Conservation (phyloP, 1,139 yeast species). For the Lodderomyces oxycetoniae region DNA sequence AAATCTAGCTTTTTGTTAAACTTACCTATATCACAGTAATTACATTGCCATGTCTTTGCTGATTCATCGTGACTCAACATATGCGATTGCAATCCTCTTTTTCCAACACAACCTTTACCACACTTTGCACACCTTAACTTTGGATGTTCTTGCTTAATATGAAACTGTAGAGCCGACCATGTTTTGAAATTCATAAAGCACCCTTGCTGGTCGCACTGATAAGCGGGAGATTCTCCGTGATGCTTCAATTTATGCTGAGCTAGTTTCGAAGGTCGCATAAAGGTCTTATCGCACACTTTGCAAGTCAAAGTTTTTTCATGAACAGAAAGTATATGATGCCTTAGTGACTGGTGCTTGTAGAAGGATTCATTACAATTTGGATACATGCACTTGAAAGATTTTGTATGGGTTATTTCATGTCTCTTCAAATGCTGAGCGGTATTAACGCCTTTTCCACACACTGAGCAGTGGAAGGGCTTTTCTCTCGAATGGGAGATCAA, state of each 20-base stretch:
- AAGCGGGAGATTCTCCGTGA: conserved; percentile 52
- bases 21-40: conserved; percentile 37
- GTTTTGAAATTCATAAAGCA: conserved; percentile 61
- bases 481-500: conserved; percentile 53
- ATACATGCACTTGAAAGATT: conserved; percentile 59
- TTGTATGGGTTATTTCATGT: conserved; percentile 76
- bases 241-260: conserved; percentile 57
- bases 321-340: conserved; percentile 62
- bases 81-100: conserved; percentile 65
- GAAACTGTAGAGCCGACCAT: conserved; percentile 75
- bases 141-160: conserved; percentile 70
- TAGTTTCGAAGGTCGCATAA: conserved; percentile 57
- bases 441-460: conserved; percentile 81
- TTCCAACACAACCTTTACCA: conserved; percentile 72
- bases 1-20: conserved; percentile 35
- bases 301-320: conserved; percentile 58
- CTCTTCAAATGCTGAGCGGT: conserved; percentile 77
- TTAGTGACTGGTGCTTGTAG: conserved; percentile 71
- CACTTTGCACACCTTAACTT: conserved; percentile 62
- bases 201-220: conserved; percentile 59
- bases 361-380: conserved; percentile 64
- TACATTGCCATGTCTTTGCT: conserved; percentile 64
- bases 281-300: conserved; percentile 53
- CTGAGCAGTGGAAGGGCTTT: conserved; percentile 71
- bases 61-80: conserved; percentile 53